These are phyloP conservation scores for Fusarium devonianum DNA, from an alignment of 2,329 filamentous ascomycete genomes.

Conservation along the genomic window DNA sequence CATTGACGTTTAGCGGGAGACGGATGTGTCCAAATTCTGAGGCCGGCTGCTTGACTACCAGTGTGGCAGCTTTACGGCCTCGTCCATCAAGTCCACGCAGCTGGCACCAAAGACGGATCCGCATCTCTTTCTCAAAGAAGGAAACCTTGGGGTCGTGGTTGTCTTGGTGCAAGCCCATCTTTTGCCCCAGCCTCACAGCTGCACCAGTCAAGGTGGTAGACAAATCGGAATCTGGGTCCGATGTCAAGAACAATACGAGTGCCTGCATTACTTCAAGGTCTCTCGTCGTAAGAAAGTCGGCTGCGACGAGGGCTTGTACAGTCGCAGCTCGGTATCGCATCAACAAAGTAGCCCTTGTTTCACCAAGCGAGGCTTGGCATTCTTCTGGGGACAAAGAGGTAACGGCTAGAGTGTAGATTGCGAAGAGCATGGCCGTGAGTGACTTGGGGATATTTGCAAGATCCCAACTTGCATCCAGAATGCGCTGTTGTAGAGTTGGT, in stretches of 20 bases:
- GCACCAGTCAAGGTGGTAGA: constrained; percentile 33
- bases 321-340: constrained; percentile 37
- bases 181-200: constrained; percentile 37
- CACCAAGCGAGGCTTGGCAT: constrained; percentile 25
- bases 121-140: constrained; percentile 42
- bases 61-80: constrained; percentile 5
- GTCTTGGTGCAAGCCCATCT: constrained; percentile 36
- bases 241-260: constrained; percentile 41
- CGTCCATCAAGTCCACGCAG: constrained; percentile 32
- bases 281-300: constrained; percentile 40
- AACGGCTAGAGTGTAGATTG: constrained; percentile 41
- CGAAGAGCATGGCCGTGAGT: constrained; percentile 39
- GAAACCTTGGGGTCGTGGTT: constrained; percentile 19
- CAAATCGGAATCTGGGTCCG: constrained; percentile 42
- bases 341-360: constrained; percentile 23
- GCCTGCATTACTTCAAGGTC: constrained; percentile 44
- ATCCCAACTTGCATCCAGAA: constrained; percentile 44
- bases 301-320: constrained; percentile 35
- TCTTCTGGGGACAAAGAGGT: constrained; percentile 27
- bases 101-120: constrained; percentile 42
- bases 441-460: constrained; percentile 18
- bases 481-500: constrained; percentile 43
- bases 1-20: constrained; percentile 64
- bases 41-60: constrained; percentile 2
- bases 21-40: constrained; percentile 25